Percentiles rank a stretch among this genome's conserved stretches.
Evolutionary conservation across 2,329 filamentous ascomycete genomes (phyloP).

Genomic region (Cladosporium sp.): DNA sequence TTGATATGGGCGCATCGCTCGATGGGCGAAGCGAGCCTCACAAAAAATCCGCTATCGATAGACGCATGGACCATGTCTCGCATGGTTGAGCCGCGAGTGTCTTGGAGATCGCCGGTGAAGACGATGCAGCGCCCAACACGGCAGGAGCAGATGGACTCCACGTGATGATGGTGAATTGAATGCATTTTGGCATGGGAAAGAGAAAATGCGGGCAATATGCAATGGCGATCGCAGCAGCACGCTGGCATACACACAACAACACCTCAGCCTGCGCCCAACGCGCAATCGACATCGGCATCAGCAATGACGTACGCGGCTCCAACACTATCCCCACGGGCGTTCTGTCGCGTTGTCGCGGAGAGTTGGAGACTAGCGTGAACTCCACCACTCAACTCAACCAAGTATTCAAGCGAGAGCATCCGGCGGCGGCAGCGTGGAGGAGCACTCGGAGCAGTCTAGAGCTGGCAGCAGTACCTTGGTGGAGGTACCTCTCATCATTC

Average conservation of each 20-base stretch:
- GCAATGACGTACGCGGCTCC: conserved; percentile 16
- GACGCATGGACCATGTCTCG: conserved; percentile 9
- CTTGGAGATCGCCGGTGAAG: conserved; percentile 10
- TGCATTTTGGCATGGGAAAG: not conserved
- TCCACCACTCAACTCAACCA: not conserved
- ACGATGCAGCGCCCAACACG: conserved; percentile 1
- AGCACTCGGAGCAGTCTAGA: not conserved
- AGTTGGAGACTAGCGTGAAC: conserved; percentile 17
- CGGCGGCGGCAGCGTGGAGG: not conserved
- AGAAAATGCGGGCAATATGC: not conserved
- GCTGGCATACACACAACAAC: not conserved
- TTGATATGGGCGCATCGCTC: conserved; percentile 15
- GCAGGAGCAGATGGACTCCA: not conserved
- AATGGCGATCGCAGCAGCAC: not conserved
- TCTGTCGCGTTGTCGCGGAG: not conserved
- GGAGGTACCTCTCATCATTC: conserved; percentile 6
- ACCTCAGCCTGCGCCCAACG: not conserved
- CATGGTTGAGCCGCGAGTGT: conserved; percentile 19
- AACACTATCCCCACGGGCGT: conserved; percentile 7
- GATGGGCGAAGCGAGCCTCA: conserved; percentile 17
- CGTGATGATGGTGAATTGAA: not conserved
- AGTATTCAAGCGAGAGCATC: not conserved
- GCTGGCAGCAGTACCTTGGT: not conserved
- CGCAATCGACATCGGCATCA: not conserved
- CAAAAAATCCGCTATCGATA: conserved; percentile 19